Evolutionary conservation across 2,329 filamentous ascomycete genomes (phyloP).

Genomic region (Dactylonectria macrodidyma): DNA sequence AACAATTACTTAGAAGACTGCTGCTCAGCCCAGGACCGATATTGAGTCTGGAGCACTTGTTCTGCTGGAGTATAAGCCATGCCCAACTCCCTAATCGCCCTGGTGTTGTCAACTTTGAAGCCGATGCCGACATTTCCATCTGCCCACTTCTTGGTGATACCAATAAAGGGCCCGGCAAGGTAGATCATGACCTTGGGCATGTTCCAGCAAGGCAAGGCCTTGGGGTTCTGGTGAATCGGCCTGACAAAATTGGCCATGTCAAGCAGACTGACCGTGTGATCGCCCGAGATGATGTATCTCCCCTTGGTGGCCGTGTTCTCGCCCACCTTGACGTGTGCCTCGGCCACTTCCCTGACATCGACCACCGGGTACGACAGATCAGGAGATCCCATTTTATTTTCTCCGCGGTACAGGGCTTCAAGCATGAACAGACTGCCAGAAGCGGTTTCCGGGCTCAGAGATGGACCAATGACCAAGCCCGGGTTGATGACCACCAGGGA

Average conservation of each 20-base stretch:
- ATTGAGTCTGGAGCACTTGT: background rate
- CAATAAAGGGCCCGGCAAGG: constrained; percentile 1
- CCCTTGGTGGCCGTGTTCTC: constrained; percentile 21
- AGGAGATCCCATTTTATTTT: constrained; percentile 44
- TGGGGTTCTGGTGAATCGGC: constrained; percentile 25
- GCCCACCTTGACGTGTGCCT: constrained; percentile 32
- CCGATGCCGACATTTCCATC: constrained; percentile 38
- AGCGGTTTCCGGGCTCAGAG: constrained; percentile 25
- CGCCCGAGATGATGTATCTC: constrained; percentile 25
- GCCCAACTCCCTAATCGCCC: constrained; percentile 40
- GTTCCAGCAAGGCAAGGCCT: constrained; percentile 29
- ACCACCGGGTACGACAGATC: constrained; percentile 43
- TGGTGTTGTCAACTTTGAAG: constrained; percentile 42
- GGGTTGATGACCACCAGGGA: constrained; percentile 30
- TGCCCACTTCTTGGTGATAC: constrained; percentile 38
- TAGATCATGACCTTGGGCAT: constrained; percentile 4
- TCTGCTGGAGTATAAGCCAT: constrained; percentile 37
- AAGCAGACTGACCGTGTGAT: constrained; percentile 20
- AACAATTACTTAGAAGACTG: background rate
- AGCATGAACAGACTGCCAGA: constrained; percentile 44
- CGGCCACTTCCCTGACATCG: constrained; percentile 42
- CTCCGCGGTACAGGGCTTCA: constrained; percentile 45
- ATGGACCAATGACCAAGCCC: constrained; percentile 32
- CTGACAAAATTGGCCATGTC: constrained; percentile 28
- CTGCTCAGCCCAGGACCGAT: background rate